Conservation (phyloP, 177 flowering plant species). For the Vitis hybrid region DNA sequence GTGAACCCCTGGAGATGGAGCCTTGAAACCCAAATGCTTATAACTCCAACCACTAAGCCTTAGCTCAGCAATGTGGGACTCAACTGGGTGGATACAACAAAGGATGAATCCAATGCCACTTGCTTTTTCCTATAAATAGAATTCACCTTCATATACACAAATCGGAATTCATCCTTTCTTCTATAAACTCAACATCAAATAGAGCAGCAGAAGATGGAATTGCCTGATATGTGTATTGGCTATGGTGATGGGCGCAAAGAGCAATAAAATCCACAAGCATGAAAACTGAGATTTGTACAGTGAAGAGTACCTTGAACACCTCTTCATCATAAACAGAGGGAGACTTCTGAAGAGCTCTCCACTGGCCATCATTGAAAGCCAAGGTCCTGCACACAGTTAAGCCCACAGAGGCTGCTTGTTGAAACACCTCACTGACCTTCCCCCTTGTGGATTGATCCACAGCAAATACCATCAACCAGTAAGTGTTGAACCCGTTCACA, state of each 20-base stretch:
- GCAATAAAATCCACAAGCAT: background rate
- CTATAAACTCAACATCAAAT: too few species aligned
- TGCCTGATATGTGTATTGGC: too few species aligned
- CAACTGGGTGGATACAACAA: too few species aligned
- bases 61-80: too few species aligned
- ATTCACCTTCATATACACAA: too few species aligned
- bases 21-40: too few species aligned
- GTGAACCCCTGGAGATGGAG: background rate
- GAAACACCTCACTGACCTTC: constrained; percentile 77
- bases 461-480: constrained; percentile 96
- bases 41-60: too few species aligned
- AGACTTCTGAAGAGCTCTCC: constrained; percentile 93
- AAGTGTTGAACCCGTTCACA: constrained; percentile 93
- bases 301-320: constrained; percentile 69
- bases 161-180: too few species aligned
- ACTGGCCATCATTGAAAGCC: constrained; percentile 97
- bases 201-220: too few species aligned
- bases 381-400: constrained; percentile 91
- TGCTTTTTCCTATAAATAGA: too few species aligned
- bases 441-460: constrained; percentile 79
- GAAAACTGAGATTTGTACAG: background rate
- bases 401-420: constrained; percentile 82
- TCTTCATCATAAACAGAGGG: constrained; percentile 88
- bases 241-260: too few species aligned
- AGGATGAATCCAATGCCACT: too few species aligned